Percentiles rank a stretch among this genome's conserved stretches.
phyloP scores from a whole-genome alignment of 768 basidiomycete species.

The Rhodosporidiobolus sp. region DNA sequence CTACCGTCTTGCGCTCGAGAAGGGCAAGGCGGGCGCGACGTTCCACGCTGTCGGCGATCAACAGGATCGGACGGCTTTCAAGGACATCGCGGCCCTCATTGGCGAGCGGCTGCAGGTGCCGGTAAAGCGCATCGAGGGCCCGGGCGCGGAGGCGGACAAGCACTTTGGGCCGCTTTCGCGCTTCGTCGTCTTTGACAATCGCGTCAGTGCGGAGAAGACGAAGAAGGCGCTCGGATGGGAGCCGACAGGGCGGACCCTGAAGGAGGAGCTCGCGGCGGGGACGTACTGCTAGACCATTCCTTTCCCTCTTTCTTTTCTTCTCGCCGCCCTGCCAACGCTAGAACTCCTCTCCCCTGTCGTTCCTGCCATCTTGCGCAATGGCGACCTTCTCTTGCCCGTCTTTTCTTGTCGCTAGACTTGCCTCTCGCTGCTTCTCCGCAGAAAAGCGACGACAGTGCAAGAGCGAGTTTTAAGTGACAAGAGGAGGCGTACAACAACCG shows the following conservation, averaged over 20 bases:
- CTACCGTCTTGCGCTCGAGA: constrained; percentile 43
- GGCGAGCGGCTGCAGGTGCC: background rate
- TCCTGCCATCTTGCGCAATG: no score
- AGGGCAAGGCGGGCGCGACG: constrained; percentile 9
- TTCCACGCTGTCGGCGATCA: constrained; percentile 34
- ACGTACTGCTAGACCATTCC: background rate
- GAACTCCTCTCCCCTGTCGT: no score
- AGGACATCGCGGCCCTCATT: background rate
- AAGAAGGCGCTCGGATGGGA: constrained; percentile 39
- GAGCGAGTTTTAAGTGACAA: no score
- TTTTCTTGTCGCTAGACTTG: no score
- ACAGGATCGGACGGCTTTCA: constrained; percentile 2
- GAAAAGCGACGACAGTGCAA: no score
- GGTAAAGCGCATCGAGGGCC: background rate
- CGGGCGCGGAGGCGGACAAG: background rate
- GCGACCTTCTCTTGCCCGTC: no score
- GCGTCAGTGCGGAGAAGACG: constrained; percentile 22
- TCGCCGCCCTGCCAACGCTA: no score
- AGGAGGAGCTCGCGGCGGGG: background rate
- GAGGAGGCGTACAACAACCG: no score
- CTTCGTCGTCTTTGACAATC: constrained; percentile 14
- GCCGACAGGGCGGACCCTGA: background rate
- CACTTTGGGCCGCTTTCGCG: constrained; percentile 24
- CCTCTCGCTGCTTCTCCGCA: no score
- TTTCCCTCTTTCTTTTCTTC: no score